Evolutionary conservation across 306 rosid species (phyloP).

Genomic region (Fragaria iinumae): DNA sequence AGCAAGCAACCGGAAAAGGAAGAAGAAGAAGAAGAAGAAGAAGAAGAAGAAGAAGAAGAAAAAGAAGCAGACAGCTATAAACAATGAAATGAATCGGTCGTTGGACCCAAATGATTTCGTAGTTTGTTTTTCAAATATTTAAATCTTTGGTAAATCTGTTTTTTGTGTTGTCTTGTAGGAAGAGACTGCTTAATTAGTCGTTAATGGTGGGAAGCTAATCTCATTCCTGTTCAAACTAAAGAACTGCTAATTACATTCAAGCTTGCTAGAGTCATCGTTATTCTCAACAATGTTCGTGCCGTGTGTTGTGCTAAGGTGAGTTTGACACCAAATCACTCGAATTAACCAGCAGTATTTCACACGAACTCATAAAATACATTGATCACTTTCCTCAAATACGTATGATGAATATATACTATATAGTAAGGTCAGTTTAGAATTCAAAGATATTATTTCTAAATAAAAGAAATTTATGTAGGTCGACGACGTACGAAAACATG

Average conservation of each 20-base stretch:
- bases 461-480: neutral
- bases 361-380: neutral
- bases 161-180: conserved; percentile 10
- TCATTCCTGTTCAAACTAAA: neutral
- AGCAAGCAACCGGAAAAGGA: neutral
- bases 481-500: neutral
- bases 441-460: neutral
- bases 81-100: neutral
- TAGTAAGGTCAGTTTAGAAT: no score
- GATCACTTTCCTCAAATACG: neutral
- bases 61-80: conserved; percentile 2
- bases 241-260: neutral
- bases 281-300: neutral
- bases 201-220: neutral
- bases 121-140: neutral
- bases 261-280: neutral
- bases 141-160: conserved; percentile 9
- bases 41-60: neutral
- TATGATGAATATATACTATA: neutral
- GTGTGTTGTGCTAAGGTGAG: neutral
- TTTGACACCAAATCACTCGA: neutral
- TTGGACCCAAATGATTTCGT: neutral
- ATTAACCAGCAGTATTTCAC: neutral
- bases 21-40: no score
- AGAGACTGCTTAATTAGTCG: neutral